phyloP scores from a whole-genome alignment of 1,284 basidiomycete genomes.

The Cutaneotrichosporon sp. region DNA sequence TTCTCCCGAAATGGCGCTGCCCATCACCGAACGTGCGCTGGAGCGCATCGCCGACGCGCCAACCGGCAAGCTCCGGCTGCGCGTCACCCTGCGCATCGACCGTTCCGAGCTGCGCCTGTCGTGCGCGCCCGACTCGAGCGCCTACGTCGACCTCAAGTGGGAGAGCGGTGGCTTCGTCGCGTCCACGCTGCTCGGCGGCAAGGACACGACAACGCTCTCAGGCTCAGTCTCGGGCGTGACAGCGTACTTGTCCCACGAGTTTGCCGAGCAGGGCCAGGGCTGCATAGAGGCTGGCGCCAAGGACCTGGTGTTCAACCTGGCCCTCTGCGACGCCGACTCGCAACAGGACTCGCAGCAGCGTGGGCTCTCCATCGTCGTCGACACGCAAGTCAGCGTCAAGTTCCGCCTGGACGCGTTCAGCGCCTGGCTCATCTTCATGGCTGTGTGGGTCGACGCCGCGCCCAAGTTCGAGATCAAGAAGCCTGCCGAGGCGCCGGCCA shows the following conservation, averaged over 20 bases:
- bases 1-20: not conserved
- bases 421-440: constrained; percentile 47
- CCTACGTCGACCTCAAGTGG: constrained; percentile 81
- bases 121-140: constrained; percentile 85
- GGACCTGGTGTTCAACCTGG: constrained; percentile 46
- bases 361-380: constrained; percentile 58
- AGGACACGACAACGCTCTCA: constrained; percentile 66
- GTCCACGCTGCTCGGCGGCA: constrained; percentile 69
- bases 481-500: constrained; percentile 1
- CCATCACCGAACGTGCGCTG: constrained; percentile 20
- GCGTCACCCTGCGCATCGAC: constrained; percentile 83
- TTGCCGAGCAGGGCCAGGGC: constrained; percentile 46
- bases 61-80: constrained; percentile 31
- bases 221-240: constrained; percentile 77
- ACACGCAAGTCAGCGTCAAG: constrained; percentile 42
- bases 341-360: constrained; percentile 49
- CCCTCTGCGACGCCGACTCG: constrained; percentile 19
- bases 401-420: constrained; percentile 48
- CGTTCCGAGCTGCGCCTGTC: constrained; percentile 78
- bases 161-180: constrained; percentile 85
- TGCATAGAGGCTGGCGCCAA: constrained; percentile 48
- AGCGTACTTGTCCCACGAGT: constrained; percentile 70
- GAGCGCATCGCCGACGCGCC: constrained; percentile 20
- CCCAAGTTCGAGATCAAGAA: constrained; percentile 34
- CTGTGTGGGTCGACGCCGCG: constrained; percentile 48